Percentiles rank a stretch among this genome's conserved stretches.
Evolutionary conservation across 192 early-diverging fungal species (phyloP).

Genomic region (Cetraspora pellucida): DNA sequence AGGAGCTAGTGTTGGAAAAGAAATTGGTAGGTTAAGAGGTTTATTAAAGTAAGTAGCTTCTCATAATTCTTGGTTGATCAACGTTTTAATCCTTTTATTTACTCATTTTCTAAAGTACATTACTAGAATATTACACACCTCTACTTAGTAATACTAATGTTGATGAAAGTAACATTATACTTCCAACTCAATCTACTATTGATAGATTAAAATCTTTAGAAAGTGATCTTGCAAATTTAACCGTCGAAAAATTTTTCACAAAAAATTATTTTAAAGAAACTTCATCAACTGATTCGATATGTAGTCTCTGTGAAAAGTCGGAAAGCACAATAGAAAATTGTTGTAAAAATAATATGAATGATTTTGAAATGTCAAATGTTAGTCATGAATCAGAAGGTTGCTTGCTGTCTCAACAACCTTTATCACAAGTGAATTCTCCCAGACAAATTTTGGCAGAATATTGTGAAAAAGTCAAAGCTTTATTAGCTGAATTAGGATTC

Average conservation of each 20-base stretch:
- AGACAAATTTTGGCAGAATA: neutral
- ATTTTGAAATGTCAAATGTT: neutral
- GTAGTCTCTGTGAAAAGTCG: neutral
- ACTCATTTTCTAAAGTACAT: neutral
- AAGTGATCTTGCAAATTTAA: conserved; percentile 7
- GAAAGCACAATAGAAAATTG: neutral
- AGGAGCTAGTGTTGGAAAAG: conserved; percentile 46
- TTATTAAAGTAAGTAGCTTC: conserved; percentile 43
- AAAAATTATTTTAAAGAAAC: conserved; percentile 8
- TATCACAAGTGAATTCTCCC: neutral
- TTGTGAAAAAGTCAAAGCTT: neutral
- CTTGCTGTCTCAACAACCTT: neutral
- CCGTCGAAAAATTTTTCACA: conserved; percentile 10
- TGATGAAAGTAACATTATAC: neutral
- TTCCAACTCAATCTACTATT: neutral
- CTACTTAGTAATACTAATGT: neutral
- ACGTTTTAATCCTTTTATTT: neutral
- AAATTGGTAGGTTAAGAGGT: conserved; percentile 53
- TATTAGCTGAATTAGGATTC: conserved; percentile 17
- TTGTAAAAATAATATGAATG: neutral
- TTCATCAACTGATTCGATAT: neutral
- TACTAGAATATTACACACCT: neutral
- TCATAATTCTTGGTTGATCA: neutral
- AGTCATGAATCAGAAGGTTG: neutral
- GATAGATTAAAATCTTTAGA: conserved; percentile 21